Evolutionary conservation across 139 green algal species (phyloP).

Genomic region (Tetraselmis striata): DNA sequence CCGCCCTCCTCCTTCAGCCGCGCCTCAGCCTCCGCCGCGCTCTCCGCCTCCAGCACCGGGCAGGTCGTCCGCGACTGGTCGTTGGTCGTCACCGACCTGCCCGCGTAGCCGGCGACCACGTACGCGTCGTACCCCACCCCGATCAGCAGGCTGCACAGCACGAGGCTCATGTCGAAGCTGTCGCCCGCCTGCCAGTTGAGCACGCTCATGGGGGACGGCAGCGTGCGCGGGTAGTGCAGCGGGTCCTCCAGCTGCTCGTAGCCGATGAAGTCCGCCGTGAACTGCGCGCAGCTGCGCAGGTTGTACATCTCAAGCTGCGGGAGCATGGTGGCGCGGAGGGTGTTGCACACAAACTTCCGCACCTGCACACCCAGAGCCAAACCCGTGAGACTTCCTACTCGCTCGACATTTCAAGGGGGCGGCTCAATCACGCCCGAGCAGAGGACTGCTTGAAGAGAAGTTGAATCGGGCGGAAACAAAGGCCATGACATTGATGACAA

Average conservation of each 20-base stretch:
- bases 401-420: too few relatives aligned
- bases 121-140: slow-evolving; percentile 76
- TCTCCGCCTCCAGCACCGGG: slow-evolving; percentile 27
- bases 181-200: slow-evolving; percentile 75
- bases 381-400: too few relatives aligned
- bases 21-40: slow-evolving; percentile 3
- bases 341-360: slow-evolving; percentile 76
- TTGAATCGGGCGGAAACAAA: too few relatives aligned
- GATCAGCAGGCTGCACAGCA: slow-evolving; percentile 66
- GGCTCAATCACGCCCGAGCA: too few relatives aligned
- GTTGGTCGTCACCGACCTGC: slow-evolving; percentile 43
- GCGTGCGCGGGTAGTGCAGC: slow-evolving; percentile 44
- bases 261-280: slow-evolving; percentile 69
- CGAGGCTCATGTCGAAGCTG: slow-evolving; percentile 67
- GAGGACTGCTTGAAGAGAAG: too few relatives aligned
- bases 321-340: slow-evolving; percentile 50
- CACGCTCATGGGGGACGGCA: slow-evolving; percentile 56
- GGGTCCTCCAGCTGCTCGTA: slow-evolving; percentile 74
- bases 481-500: too few relatives aligned
- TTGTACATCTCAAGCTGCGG: slow-evolving; percentile 60
- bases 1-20: neutral
- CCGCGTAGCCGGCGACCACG: slow-evolving; percentile 65
- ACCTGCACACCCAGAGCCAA: too few relatives aligned
- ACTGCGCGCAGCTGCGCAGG: slow-evolving; percentile 52
- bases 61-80: slow-evolving; percentile 45